Conservation (phyloP, 345 rosid species). For the Draba incana region DNA sequence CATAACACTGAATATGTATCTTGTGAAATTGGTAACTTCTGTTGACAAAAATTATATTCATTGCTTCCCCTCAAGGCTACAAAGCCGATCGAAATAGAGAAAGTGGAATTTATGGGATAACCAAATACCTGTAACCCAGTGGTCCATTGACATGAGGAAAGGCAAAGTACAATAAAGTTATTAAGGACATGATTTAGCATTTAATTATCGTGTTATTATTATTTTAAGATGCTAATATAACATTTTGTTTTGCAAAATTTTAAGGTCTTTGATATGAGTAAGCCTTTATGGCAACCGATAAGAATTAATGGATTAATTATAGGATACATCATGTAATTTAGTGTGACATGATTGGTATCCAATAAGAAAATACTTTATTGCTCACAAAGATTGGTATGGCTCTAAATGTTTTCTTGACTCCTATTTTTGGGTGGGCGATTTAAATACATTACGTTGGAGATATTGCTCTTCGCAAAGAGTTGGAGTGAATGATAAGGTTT, state of each 20-base stretch:
- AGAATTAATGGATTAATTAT: constrained; percentile 9
- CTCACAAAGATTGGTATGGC: constrained; percentile 35
- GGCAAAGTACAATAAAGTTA: constrained; percentile 39
- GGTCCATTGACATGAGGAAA: constrained; percentile 22
- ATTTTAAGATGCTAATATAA: constrained; percentile 1
- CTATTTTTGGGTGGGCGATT: constrained; percentile 19
- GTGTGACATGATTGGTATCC: constrained; percentile 37
- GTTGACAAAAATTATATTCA: constrained; percentile 38
- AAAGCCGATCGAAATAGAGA: constrained; percentile 14
- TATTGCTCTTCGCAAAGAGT: constrained; percentile 4
- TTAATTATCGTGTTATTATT: constrained; percentile 3
- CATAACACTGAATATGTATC: constrained; percentile 41
- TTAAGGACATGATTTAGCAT: constrained; percentile 35
- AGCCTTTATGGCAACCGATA: constrained; percentile 23
- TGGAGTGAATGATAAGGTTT: constrained; percentile 32
- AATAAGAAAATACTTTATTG: constrained; percentile 21
- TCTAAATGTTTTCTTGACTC: constrained; percentile 27
- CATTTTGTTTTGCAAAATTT: not conserved
- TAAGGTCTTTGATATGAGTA: constrained; percentile 30
- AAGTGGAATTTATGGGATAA: constrained; percentile 16
- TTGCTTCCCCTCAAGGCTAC: constrained; percentile 41
- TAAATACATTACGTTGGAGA: constrained; percentile 16
- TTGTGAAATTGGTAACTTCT: constrained; percentile 40
- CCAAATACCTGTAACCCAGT: constrained; percentile 30
- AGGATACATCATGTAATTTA: constrained; percentile 15